A percentile compares a stretch with the other conserved stretches of the same genome.
These are phyloP conservation scores for Diutina catenulata DNA, from an alignment of 1,139 yeast genomes.

Conservation along the genomic window DNA sequence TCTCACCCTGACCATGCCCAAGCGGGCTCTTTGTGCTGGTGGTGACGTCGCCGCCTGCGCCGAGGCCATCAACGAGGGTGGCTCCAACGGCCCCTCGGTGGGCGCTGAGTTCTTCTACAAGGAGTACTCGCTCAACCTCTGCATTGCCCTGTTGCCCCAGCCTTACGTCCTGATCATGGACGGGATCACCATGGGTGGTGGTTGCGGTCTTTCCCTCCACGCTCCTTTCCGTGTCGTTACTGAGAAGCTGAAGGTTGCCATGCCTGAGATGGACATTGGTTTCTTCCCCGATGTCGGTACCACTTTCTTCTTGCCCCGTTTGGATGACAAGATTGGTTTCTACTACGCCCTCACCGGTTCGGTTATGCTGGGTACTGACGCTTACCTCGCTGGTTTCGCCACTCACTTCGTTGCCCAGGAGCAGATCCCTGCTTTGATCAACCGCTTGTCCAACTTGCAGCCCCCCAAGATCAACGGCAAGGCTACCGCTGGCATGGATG, in stretches of 20 bases:
- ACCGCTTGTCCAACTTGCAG: conserved; percentile 49
- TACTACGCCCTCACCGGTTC: conserved; percentile 84
- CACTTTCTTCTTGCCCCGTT: conserved; percentile 73
- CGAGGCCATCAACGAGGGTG: conserved; percentile 32
- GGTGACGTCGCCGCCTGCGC: conserved; percentile 87
- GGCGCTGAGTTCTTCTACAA: conserved; percentile 60
- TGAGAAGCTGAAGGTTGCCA: conserved; percentile 81
- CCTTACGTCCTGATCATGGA: conserved; percentile 80
- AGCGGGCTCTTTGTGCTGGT: conserved; percentile 66
- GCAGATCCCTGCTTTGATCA: conserved; percentile 48
- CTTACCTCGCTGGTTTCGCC: conserved; percentile 73
- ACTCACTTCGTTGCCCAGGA: conserved; percentile 77
- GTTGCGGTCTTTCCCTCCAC: conserved; percentile 86
- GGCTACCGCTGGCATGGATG: conserved; percentile 14
- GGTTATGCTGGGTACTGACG: conserved; percentile 64
- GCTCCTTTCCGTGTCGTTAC: conserved; percentile 92
- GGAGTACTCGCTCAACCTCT: conserved; percentile 76
- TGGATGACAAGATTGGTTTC: conserved; percentile 75
- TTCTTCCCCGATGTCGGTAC: conserved; percentile 96
- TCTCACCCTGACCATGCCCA: conserved; percentile 54
- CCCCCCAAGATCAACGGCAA: conserved; percentile 26
- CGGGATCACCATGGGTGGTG: conserved; percentile 98
- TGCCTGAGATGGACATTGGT: conserved; percentile 98
- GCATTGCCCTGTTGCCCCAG: conserved; percentile 69
- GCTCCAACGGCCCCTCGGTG: conserved; percentile 35